A percentile compares a stretch with the other conserved stretches of the same genome.
These are phyloP conservation scores for Chromera velia DNA, from an alignment of 73 alveolate genomes.

Conservation along the genomic window DNA sequence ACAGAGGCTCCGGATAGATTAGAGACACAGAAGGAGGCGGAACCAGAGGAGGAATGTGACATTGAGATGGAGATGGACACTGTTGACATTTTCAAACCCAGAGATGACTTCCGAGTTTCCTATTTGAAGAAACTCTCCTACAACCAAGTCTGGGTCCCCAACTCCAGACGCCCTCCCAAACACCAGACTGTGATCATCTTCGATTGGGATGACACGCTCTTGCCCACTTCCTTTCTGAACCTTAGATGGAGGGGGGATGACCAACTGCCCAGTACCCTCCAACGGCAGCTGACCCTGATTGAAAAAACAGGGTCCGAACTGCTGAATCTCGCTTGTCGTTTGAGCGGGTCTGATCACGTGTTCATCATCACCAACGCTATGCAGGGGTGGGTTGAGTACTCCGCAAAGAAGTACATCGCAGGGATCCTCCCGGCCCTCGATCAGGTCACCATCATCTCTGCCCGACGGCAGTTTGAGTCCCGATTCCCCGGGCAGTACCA, in stretches of 20 bases:
- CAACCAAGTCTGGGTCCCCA: conserved; percentile 34
- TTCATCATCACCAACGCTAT: conserved; percentile 95
- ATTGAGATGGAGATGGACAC: conserved; percentile 23
- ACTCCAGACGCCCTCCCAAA: conserved; percentile 9
- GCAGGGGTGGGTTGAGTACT: conserved; percentile 96
- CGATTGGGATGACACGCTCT: conserved; percentile 99
- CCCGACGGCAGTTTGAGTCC: conserved; percentile 86
- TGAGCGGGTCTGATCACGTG: conserved; percentile 66
- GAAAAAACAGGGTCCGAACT: not conserved
- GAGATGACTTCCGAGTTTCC: conserved; percentile 17
- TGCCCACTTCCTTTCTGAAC: conserved; percentile 82
- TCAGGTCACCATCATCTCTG: conserved; percentile 65
- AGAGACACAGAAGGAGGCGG: not conserved
- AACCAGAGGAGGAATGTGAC: not conserved
- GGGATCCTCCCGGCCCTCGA: conserved; percentile 12
- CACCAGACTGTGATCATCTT: conserved; percentile 70
- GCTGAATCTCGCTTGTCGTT: not conserved
- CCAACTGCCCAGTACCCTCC: conserved; percentile 20
- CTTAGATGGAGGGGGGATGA: conserved; percentile 65
- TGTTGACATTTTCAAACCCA: conserved; percentile 2
- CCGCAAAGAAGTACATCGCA: conserved; percentile 75
- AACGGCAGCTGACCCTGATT: conserved; percentile 23
- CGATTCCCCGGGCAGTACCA: conserved; percentile 78
- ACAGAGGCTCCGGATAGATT: conserved; percentile 20
- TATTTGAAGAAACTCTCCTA: conserved; percentile 26